Evolutionary conservation across 176 grass and related monocot species (phyloP), one percentile per base, ranked within the genome.

Genomic region (Triticum turgidum): DNA sequence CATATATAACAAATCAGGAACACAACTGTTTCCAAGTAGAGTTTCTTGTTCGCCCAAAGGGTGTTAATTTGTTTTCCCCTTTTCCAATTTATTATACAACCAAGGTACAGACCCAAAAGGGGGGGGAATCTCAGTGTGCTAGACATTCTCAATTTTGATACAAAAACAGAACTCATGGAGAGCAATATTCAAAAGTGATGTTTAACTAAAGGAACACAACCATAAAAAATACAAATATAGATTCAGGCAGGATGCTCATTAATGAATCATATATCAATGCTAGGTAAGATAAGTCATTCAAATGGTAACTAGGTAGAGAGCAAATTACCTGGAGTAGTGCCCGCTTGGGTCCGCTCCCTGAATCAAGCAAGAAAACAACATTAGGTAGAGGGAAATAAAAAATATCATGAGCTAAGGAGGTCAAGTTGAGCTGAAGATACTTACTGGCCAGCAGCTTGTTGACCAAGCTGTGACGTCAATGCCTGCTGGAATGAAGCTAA

Each of bases 401-500:
- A 58, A 69, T 45, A 78, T 56, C 13, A 69, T 44, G 34, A 70
- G n/a, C 64, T 21, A 68, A 54, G 73, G 22, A 82, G 11, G 42
- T 64, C 32, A 77, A 54, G 14, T 52, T 78, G 74, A 78, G 37
- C 44, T 69, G 29, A 52, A 78, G 33, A 35, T 75, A 91, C 94
- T 96, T 73, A 96, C 94, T 73, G 81, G 78, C 81, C 86, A 80
- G 94, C 34, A 85, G 84, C 83, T 58, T 85, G 89, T 44, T 71
- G 89, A 76, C 94, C 89, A 87, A 91, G 80, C 59, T 93, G 86
- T 20, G 90, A 89, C 64, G 92, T 69, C 29, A 89, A 38, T 21
- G 89, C 74, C 66, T 91, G 94, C 73, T 89, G 91, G 64, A 96
- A 91, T 64, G 89, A 75, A 78, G 89, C 64, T 77, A 96, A 73